Conservation (phyloP, 1,284 basidiomycete genomes). For the Microbotryum lychnidis-dioicae region DNA sequence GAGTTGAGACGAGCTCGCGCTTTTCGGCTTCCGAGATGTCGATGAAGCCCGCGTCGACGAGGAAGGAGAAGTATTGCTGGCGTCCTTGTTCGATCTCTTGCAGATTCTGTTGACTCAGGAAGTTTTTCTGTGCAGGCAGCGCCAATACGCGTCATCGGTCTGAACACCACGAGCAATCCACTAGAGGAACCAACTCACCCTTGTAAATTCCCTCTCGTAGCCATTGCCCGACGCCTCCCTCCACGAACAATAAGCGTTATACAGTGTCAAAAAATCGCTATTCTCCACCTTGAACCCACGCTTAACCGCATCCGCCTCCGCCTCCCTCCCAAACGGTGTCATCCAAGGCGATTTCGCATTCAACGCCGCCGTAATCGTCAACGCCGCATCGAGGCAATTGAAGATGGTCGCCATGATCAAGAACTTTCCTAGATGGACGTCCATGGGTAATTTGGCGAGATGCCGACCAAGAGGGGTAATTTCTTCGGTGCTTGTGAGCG, state of each 20-base stretch:
- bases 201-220: constrained; percentile 52
- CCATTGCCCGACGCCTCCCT: constrained; percentile 63
- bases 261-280: constrained; percentile 92
- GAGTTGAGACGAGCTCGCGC: constrained; percentile 63
- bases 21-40: constrained; percentile 58
- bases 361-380: constrained; percentile 88
- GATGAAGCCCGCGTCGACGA: constrained; percentile 83
- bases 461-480: constrained; percentile 92
- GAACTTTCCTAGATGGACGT: constrained; percentile 95
- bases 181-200: constrained; percentile 43
- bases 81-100: constrained; percentile 95
- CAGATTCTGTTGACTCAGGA: constrained; percentile 55
- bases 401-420: constrained; percentile 77
- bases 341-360: constrained; percentile 92
- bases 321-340: constrained; percentile 77
- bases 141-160: too few relatives aligned
- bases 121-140: constrained; percentile 20
- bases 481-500: constrained; percentile 75
- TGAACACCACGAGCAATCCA: background rate
- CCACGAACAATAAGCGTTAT: constrained; percentile 86
- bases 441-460: constrained; percentile 85
- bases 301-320: constrained; percentile 80
- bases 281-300: constrained; percentile 72
- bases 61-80: constrained; percentile 66
- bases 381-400: constrained; percentile 83